Base-by-base conservation (phyloP, 129 eudicot species). In the Centella asiatica region DNA sequence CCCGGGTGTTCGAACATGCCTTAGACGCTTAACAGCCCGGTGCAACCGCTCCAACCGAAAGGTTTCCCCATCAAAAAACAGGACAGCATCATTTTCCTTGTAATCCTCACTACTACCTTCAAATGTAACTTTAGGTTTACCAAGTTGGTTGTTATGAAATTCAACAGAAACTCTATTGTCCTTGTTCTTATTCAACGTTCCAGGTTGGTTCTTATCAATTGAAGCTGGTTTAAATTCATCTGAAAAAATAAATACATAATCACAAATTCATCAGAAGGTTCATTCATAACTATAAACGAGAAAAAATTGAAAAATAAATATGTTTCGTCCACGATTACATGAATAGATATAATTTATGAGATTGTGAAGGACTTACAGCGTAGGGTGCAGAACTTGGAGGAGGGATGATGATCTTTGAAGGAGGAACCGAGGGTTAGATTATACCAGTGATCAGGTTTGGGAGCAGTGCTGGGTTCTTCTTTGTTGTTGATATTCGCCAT, bases 211-310 rank as follows among this genome's bases (percentile, higher is more conserved):
- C 74, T 92, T 80, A 69, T 92, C 99, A 15, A 90, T 86, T 2
- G 98, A 90, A 3, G 98, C 99, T 1, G 99, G 99, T 49, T 87
- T 84, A 66, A 92, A 92, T 65, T 87, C 99, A 78, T 92, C 98
- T 90, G 85, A 39, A 37, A n/a, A 23, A 45, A 53, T 34, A 58
- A 20, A 15, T 5, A 8, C 20, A 34, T 10, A 32, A 57, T 19
- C 10, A 46, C 8, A 46, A 46, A 3, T 46, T 17, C 9, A 4
- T 9, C 9, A 34, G 5, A 34, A 34, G 9, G 9, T 34, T 9
- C 5, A 9, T 9, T 34, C 39, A 34, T 3, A 34, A 34, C 39
- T n/a, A n/a, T n/a, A n/a, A n/a, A n/a, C n/a, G n/a, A n/a, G n/a
- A n/a, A n/a, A n/a, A n/a, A n/a, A n/a, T n/a, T n/a, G n/a, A n/a